Percentiles rank a stretch among this genome's conserved stretches.
These are phyloP conservation scores for Globisporangium sylvaticum DNA, from an alignment of 352 stramenopile genomes.

Conservation along the genomic window DNA sequence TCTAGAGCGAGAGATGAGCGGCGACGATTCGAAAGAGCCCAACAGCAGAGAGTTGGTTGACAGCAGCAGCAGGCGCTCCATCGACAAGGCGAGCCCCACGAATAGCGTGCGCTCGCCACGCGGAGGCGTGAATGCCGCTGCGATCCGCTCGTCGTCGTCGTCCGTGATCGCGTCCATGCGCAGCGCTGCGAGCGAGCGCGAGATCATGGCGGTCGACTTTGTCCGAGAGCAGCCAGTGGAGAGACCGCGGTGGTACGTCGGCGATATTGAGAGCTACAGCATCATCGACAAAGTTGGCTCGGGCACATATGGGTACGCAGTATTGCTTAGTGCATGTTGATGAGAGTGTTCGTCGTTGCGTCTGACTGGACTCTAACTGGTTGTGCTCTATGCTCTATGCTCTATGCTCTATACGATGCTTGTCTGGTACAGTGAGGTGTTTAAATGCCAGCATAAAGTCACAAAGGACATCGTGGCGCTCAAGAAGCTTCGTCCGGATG, in stretches of 20 bases:
- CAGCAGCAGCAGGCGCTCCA: background rate
- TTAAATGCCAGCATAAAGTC: conserved; percentile 86
- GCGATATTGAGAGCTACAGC: conserved; percentile 84
- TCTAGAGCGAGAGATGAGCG: background rate
- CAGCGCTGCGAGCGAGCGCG: conserved; percentile 59
- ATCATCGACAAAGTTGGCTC: conserved; percentile 88
- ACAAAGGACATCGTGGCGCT: conserved; percentile 85
- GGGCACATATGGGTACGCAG: conserved; percentile 77
- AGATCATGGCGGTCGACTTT: conserved; percentile 59
- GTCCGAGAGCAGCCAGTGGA: conserved; percentile 34
- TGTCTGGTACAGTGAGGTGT: conserved; percentile 55
- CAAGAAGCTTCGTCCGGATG: conserved; percentile 81
- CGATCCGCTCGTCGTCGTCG: conserved; percentile 33
- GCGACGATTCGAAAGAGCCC: conserved; percentile 2
- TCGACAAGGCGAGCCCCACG: background rate
- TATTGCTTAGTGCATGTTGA: too few relatives aligned
- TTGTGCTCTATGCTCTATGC: too few relatives aligned
- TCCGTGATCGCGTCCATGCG: conserved; percentile 71
- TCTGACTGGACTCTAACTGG: too few relatives aligned
- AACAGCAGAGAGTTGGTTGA: background rate
- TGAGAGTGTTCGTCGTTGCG: too few relatives aligned
- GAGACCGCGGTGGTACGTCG: conserved; percentile 70
- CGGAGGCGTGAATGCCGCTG: conserved; percentile 6
- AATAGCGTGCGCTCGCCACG: conserved; percentile 10
- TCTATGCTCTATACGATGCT: too few relatives aligned